Evolutionary conservation across 352 stramenopile genomes (phyloP), one percentile per base, ranked within the genome.

Genomic region (Plasmopara muralis): DNA sequence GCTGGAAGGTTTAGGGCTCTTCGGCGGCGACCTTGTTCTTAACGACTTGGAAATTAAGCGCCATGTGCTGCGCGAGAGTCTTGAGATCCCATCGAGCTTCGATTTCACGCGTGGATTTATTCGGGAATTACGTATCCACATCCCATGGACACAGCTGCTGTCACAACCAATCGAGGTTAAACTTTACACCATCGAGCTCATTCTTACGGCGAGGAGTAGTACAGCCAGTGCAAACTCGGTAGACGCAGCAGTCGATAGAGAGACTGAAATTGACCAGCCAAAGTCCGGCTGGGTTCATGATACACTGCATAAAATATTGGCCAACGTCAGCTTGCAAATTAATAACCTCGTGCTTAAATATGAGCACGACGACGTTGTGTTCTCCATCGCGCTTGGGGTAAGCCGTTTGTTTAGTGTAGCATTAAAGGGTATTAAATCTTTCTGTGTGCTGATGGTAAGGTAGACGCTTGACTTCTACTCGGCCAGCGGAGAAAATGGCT

Each of bases 311-410:
- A 86, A 77, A 39, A 91, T 93, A 41, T 58, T 93, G 16, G 68
- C 74, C n/a, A 93, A 93, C 51, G 59, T 91, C 34, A 88, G 73
- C 29, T 71, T 93, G 25, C 83, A 93, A 65, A 60, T 93, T 35
- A 92, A 92, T 55, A 94, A 94, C 49, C 76, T 94, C 16, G 83
- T 94, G 28, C 72, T 94, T 33, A 94, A 94, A 55, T 94, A 92
- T 52, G 81, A 94, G 45, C 73, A 94, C 57, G 80, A 89, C 39
- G 79, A 92, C 46, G 81, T 94, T 33, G 83, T 94, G 13, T 72
- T 94, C 5, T 94, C 83, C 0, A 68, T 91, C 30, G 81, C 83
- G 13, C 69, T 94, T 25, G 83, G 83, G 52, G 83, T 93, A 62
- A 47, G 15, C 30, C 25, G 35, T 14, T 34, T 53, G 39, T 40